phyloP scores from a whole-genome alignment of 2,329 filamentous ascomycete genomes.

The Trichoderma citrinoviride region DNA sequence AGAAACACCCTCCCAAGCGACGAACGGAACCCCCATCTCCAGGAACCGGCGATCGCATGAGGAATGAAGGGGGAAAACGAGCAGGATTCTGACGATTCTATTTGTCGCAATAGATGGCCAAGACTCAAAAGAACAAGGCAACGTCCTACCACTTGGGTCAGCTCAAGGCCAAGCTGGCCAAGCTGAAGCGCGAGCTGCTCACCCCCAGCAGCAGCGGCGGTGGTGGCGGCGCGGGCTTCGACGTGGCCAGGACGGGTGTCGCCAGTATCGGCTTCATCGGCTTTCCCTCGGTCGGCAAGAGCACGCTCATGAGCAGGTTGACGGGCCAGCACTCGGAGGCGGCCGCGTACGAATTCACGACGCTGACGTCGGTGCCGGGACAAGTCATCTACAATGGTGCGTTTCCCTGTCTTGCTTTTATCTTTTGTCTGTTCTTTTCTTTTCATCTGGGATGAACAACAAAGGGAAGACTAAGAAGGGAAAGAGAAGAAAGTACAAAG shows the following conservation, averaged over 20 bases:
- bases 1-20: neutral
- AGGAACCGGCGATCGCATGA: neutral
- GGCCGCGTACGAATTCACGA: conserved; percentile 98
- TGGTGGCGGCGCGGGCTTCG: conserved; percentile 84
- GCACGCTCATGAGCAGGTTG: conserved; percentile 90
- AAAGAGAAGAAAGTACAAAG: neutral
- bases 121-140: conserved; percentile 95
- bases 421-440: neutral
- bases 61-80: neutral
- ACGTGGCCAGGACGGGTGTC: conserved; percentile 95
- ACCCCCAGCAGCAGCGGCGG: conserved; percentile 82
- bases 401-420: conserved; percentile 23
- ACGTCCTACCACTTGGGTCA: conserved; percentile 93
- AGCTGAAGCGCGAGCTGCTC: conserved; percentile 92
- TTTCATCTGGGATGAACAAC: no score
- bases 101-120: conserved; percentile 67
- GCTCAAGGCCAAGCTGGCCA: conserved; percentile 96
- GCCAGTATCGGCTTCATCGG: conserved; percentile 97
- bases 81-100: conserved; percentile 20
- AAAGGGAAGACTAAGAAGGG: neutral
- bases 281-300: conserved; percentile 97
- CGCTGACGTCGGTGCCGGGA: conserved; percentile 92
- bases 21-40: no score
- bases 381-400: conserved; percentile 89
- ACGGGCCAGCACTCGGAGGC: conserved; percentile 97